Base-by-base conservation (phyloP, 2,329 filamentous ascomycete species). In the Fusarium euwallaceae region DNA sequence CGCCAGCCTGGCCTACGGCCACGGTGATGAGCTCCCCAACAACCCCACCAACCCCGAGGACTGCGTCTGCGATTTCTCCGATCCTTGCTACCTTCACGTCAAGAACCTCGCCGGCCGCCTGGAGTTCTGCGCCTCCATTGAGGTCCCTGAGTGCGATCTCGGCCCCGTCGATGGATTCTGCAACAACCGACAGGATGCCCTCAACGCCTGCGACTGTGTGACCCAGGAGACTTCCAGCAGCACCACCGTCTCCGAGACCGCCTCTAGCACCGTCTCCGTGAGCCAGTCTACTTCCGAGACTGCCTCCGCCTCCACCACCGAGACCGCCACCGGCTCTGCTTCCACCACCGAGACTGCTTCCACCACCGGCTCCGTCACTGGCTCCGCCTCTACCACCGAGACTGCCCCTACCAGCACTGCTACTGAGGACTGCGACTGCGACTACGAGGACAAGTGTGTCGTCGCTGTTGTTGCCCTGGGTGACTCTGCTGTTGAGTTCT, bases 1-100 rank as follows among this genome's bases (percentile, higher is more conserved):
- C 73, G 67, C 83, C 58, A 82, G 81, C 78, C 72, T 74, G 64
- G 72, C 67, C 61, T 12, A 16, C 11, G 4, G n/a, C 24, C 4
- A 22, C n/a, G 29, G 29, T 32, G 29, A 32, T 11, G 29, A 32
- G 29, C 9, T 10, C 29, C 29, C 29, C 29, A 32, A 32, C 29
- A 11, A 10, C 3, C 6, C 0, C 10, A 12, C 20, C 17, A 12
- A 32, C 29, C 29, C 34, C 0, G 71, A 69, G 43, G 11, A 41
- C 2, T 74, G 71, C 34, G 41, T 72, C 2, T 74, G 71, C 29
- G 68, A 74, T 7, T 2, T 6, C 17, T 14, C 61, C 2, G 68
- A 74, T 3, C 0, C 6, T 20, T 74, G 72, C 68, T 74, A 69
- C 39, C 1, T 34, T 4, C 60, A 64, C 20, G 64, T 63, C 24